Evolutionary conservation across 257 asterid species (phyloP).

Genomic region (Buddleja alternifolia): DNA sequence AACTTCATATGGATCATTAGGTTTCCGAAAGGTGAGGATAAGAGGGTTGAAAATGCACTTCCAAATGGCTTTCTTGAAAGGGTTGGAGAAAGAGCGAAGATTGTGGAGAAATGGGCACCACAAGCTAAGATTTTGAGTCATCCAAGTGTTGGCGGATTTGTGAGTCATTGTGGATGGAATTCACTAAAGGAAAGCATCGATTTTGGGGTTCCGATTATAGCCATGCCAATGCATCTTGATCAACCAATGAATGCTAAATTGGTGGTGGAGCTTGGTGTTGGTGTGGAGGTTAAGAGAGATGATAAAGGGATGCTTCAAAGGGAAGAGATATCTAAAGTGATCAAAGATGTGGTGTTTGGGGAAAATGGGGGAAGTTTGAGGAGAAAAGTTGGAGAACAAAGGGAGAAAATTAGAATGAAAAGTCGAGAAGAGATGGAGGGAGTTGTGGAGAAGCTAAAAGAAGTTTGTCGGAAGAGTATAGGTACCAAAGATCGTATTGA

Average conservation of each 20-base stretch:
- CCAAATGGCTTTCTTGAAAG: constrained; percentile 45
- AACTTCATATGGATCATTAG: constrained; percentile 62
- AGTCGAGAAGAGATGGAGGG: constrained; percentile 36
- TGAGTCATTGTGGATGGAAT: constrained; percentile 51
- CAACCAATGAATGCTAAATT: constrained; percentile 46
- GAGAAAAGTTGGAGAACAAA: constrained; percentile 15
- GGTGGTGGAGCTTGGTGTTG: constrained; percentile 38
- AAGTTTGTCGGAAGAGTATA: constrained; percentile 23
- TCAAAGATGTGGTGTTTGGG: constrained; percentile 32
- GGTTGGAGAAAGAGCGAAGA: constrained; percentile 38
- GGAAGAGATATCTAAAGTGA: constrained; percentile 31
- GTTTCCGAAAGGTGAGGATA: constrained; percentile 39
- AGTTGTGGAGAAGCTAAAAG: constrained; percentile 25
- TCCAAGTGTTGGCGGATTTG: constrained; percentile 40
- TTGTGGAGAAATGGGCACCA: constrained; percentile 44
- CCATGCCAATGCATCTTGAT: constrained; percentile 50
- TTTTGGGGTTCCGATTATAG: constrained; percentile 43
- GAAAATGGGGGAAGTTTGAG: constrained; percentile 31
- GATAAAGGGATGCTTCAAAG: constrained; percentile 24
- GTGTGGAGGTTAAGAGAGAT: constrained; percentile 41
- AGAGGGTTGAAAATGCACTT: constrained; percentile 32
- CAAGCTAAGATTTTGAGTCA: constrained; percentile 36
- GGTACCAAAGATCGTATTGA: not conserved
- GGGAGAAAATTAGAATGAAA: constrained; percentile 29
- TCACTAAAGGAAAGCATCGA: constrained; percentile 35